Evolutionary conservation across 139 green algal genomes (phyloP).

Genomic region (Nannochloris sp.): DNA sequence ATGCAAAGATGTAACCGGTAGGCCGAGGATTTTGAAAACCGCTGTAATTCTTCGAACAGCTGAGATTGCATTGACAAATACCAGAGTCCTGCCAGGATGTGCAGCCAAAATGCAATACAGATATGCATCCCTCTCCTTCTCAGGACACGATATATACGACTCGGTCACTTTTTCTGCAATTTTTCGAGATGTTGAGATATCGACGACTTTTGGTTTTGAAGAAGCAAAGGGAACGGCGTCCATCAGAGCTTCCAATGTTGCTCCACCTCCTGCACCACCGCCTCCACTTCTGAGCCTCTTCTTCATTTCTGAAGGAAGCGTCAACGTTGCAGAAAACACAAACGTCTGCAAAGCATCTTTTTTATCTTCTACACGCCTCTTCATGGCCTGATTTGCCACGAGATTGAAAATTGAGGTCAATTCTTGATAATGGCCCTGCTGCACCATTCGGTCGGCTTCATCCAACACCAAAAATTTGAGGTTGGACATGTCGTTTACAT

Average conservation of each 20-base stretch:
- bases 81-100: conserved; percentile 73
- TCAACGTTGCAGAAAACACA: conserved; percentile 94
- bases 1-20: conserved; percentile 51
- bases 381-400: background rate
- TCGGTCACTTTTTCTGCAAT: conserved; percentile 55
- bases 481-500: conserved; percentile 12
- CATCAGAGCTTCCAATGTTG: conserved; percentile 70
- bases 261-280: conserved; percentile 50
- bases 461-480: conserved; percentile 71
- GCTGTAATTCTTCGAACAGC: conserved; percentile 62
- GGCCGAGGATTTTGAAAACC: conserved; percentile 71
- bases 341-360: conserved; percentile 70
- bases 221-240: conserved; percentile 52
- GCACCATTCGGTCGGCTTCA: conserved; percentile 69
- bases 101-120: conserved; percentile 82
- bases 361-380: conserved; percentile 9
- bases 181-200: conserved; percentile 55
- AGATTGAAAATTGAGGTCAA: conserved; percentile 70
- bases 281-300: conserved; percentile 51
- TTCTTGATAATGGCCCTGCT: conserved; percentile 45
- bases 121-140: conserved; percentile 61
- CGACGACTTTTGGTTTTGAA: conserved; percentile 56
- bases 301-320: conserved; percentile 67
- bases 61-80: conserved; percentile 91
- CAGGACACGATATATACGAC: conserved; percentile 39